Percentiles rank a stretch among this genome's conserved stretches.
phyloP scores from a whole-genome alignment of 106 monocot species.

The Vanilla planifolia region DNA sequence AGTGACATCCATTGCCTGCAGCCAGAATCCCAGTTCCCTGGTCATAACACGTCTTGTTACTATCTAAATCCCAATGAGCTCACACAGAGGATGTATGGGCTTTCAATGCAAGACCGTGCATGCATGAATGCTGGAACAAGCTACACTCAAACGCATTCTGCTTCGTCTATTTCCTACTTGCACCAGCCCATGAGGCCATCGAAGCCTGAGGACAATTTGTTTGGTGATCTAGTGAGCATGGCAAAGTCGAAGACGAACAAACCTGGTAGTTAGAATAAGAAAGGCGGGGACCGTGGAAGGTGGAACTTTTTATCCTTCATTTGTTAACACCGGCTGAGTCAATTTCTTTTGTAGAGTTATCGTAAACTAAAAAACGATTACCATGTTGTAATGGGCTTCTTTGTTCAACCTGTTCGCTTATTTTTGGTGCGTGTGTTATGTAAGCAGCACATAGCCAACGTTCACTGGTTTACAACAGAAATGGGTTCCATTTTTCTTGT shows the following conservation, averaged over 20 bases:
- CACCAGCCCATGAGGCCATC: constrained; percentile 28
- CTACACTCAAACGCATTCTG: constrained; percentile 14
- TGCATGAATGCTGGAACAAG: constrained; percentile 9
- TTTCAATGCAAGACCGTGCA: constrained; percentile 36
- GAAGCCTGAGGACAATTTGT: constrained; percentile 50
- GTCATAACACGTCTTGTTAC: constrained; percentile 11
- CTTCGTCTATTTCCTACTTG: constrained; percentile 18
- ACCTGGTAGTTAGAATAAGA: neutral
- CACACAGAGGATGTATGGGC: constrained; percentile 55
- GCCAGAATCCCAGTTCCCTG: constrained; percentile 22
- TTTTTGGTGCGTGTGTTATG: too few species aligned
- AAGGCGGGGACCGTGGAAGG: too few species aligned
- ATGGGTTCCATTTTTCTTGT: too few species aligned
- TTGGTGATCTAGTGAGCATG: constrained; percentile 58
- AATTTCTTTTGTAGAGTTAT: too few species aligned
- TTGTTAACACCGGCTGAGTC: too few species aligned
- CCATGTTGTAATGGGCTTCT: too few species aligned
- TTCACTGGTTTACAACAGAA: too few species aligned
- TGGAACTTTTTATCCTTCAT: too few species aligned
- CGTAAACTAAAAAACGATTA: too few species aligned
- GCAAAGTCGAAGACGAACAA: constrained; percentile 51
- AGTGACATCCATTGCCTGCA: constrained; percentile 27
- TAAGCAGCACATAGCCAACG: too few species aligned
- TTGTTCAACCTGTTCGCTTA: too few species aligned
- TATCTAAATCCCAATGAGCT: constrained; percentile 33